Base-by-base conservation (phyloP, 257 asterid species). In the Linderniella brevidens region DNA sequence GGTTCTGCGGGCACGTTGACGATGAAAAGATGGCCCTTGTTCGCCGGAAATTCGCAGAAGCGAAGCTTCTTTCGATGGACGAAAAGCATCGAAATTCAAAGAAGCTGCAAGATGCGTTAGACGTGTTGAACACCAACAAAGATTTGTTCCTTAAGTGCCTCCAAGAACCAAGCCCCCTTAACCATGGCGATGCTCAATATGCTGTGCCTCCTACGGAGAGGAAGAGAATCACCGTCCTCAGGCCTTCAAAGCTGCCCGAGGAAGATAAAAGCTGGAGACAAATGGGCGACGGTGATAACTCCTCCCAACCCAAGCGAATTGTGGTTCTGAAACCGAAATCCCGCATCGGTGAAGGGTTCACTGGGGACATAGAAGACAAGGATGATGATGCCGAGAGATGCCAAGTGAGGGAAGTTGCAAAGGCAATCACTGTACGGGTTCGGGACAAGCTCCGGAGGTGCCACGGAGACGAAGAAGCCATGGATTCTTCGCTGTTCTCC, bases 271-370 rank as follows among this genome's bases (percentile, higher is more conserved):
- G 59, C 20, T 82, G 75, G 43, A 74, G 59, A 52, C 64, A 63
- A 49, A 41, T 49, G 54, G 63, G 61, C 48, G 69, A 58, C 35
- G 62, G 76, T 50, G 81, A 71, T 51, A 60, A 37, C 66, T 57
- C 74, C 37, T 42, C 76, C 54, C 96, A 75, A 60, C 86, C 94
- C 19, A 86, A 93, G n/a, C 81, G 95, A 48, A 92, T 92, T 57
- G 95, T 92, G 29, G 95, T 92, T 59, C 78, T 92, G 50, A 92
- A 92, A 57, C 95, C 99, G 49, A 77, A 86, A 73, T 63, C 69
- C 46, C 37, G 59, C 66, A 55, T 78, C 90, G 38, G 75, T 73
- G 35, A 60, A 74, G 42, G 54, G 47, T 73, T 62, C 2, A 61
- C 67, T 13, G 79, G 67, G 49, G 78, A 73, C 58, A 56, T 66